Percentiles rank a stretch among this genome's conserved stretches.
These are phyloP conservation scores for Calonectria ilicicola DNA, from an alignment of 2,329 filamentous ascomycete species.

Conservation along the genomic window DNA sequence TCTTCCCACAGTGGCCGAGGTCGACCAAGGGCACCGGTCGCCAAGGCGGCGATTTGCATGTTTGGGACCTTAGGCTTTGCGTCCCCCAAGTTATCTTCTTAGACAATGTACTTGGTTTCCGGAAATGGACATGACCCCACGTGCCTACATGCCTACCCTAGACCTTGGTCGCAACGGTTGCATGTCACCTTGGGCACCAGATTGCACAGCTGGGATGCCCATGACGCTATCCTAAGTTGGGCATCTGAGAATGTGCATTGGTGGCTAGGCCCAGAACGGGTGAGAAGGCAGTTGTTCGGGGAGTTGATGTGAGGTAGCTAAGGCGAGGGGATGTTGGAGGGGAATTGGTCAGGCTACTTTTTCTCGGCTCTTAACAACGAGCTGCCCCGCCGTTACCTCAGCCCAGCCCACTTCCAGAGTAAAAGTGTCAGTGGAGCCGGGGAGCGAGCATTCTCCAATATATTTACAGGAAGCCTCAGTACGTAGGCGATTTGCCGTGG, in stretches of 20 bases:
- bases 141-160: conserved; percentile 8
- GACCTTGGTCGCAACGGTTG: background rate
- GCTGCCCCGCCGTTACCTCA: conserved; percentile 18
- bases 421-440: background rate
- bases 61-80: conserved; percentile 13
- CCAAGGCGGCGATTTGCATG: conserved; percentile 19
- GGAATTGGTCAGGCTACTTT: conserved; percentile 13
- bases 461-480: background rate
- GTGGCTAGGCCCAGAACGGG: background rate
- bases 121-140: conserved; percentile 10
- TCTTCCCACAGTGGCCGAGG: conserved; percentile 31
- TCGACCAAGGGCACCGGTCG: conserved; percentile 9
- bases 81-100: conserved; percentile 7
- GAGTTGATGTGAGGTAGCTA: background rate
- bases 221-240: background rate
- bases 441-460: background rate
- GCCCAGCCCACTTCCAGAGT: conserved; percentile 12
- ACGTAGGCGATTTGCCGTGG: background rate
- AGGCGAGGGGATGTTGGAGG: conserved; percentile 7
- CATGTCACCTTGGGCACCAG: background rate
- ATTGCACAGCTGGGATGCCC: background rate
- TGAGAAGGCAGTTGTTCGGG: background rate
- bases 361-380: background rate
- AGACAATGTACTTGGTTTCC: background rate
- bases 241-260: background rate